A percentile compares a stretch with the other conserved stretches of the same genome.
Evolutionary conservation across 2,329 filamentous ascomycete species (phyloP).

Genomic region (Claviceps arundinis): DNA sequence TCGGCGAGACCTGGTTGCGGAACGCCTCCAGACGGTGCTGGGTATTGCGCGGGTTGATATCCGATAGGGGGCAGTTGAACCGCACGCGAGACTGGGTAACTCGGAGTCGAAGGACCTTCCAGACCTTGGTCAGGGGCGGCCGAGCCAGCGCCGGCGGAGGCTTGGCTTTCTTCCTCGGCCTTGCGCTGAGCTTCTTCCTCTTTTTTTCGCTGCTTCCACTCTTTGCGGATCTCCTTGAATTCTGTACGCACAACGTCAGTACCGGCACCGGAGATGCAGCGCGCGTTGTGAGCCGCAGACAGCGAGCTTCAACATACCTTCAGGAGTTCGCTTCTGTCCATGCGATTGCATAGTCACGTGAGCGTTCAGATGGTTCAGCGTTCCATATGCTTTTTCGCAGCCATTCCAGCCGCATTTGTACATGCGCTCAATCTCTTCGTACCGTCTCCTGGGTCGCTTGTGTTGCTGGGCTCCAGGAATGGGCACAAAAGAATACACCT

Average conservation of each 20-base stretch:
- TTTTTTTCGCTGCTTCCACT: conserved; percentile 99
- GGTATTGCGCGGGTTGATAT: conserved; percentile 56
- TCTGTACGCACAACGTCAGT: conserved; percentile 38
- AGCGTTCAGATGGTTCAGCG: conserved; percentile 91
- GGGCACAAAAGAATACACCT: conserved; percentile 96
- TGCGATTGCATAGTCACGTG: conserved; percentile 99
- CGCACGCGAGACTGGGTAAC: conserved; percentile 41
- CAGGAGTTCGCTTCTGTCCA: conserved; percentile 83
- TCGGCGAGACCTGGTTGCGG: conserved; percentile 39
- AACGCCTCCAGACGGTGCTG: conserved; percentile 44
- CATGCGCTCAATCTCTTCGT: conserved; percentile 99
- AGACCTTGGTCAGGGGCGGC: conserved; percentile 26
- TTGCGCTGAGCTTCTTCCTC: conserved; percentile 87
- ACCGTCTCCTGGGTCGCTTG: conserved; percentile 83
- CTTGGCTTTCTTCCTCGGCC: conserved; percentile 75
- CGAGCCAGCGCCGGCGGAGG: conserved; percentile 21
- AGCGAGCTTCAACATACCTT: conserved; percentile 54
- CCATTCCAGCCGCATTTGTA: conserved; percentile 99
- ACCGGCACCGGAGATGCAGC: too few relatives aligned
- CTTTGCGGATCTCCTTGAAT: conserved; percentile 97
- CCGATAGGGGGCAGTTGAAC: conserved; percentile 64
- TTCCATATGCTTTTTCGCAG: conserved; percentile 97
- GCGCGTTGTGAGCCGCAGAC: background rate
- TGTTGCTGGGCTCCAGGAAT: conserved; percentile 96
- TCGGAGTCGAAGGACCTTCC: conserved; percentile 33